phyloP scores from a whole-genome alignment of 1,139 yeast species.

The Geotrichum bryndzae region DNA sequence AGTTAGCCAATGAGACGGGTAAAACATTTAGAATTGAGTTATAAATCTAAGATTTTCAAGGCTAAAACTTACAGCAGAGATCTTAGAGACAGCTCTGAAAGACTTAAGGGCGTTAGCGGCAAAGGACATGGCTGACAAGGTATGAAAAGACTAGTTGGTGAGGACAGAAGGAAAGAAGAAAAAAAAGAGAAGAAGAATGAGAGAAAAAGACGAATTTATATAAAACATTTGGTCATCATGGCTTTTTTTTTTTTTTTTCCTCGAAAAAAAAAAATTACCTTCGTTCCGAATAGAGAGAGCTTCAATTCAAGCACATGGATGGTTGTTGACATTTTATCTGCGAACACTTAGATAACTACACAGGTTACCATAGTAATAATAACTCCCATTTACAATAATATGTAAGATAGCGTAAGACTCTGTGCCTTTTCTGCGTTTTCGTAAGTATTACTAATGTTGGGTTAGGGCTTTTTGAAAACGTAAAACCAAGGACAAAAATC shows the following conservation, averaged over 20 bases:
- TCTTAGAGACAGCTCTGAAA: conserved; percentile 1
- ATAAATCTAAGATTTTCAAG: background rate
- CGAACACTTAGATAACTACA: too few relatives aligned
- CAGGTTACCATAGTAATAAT: too few relatives aligned
- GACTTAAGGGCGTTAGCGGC: conserved; percentile 4
- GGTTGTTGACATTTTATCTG: too few relatives aligned
- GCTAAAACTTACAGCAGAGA: background rate
- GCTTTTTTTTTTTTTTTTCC: background rate
- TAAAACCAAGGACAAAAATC: background rate
- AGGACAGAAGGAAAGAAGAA: background rate
- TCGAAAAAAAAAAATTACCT: background rate
- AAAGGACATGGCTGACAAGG: conserved; percentile 8
- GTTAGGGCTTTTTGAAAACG: background rate
- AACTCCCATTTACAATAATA: too few relatives aligned
- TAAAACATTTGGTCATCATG: background rate
- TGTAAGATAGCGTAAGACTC: too few relatives aligned
- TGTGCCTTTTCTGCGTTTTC: too few relatives aligned
- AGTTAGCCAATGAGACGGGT: background rate
- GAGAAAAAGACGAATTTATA: background rate
- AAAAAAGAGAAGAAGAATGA: background rate
- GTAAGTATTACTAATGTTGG: background rate
- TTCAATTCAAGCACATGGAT: background rate
- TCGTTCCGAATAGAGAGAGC: background rate
- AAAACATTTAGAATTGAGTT: conserved; percentile 1
- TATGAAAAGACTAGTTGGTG: background rate